Base-by-base conservation (phyloP, 2,329 filamentous ascomycete genomes). In the Aspergillus amoenus region DNA sequence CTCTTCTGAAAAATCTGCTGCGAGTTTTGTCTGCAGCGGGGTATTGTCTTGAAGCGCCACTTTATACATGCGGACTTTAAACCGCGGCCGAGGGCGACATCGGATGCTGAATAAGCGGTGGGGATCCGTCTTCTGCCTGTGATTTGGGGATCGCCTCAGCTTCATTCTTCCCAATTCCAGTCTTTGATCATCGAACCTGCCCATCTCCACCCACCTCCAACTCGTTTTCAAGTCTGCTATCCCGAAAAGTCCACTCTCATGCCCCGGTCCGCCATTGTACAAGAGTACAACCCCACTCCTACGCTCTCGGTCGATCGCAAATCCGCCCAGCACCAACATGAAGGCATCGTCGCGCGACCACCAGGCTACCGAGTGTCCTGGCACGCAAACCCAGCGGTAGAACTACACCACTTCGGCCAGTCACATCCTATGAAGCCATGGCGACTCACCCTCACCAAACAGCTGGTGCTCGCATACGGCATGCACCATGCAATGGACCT, bases 341-440 rank as follows among this genome's bases (percentile, higher is more conserved):
- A 90, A 74, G 88, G 87, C 64, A 90, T 57, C 50, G 34, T 97
- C 68, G 85, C 86, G 52, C 84, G 87, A 37, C 93, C 93, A 2
- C 88, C 89, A 70, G 93, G 92, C 65, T 93, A 95, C 77, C 92
- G 84, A 32, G 93, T 99, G 46, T 97, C 93, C 9, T 97, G 93
- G 76, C 94, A 99, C 74, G 91, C 92, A 77, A 97, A 97, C 69
- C 90, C 93, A 1, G 87, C 91, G 59, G 95, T 97, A 72, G 94
- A 99, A 78, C 89, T 90, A 71, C 93, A 97, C 76, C 94, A 99
- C 75, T 99, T 99, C 73, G 94, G 94, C 64, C 89, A 91, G 77
- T 93, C 91, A 9, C 94, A 99, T 79, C 94, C 94, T 18, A 99
- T 99, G 94, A 99, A 99, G 75, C 94, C 94, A 58, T 97, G 94